phyloP scores from a whole-genome alignment of 169 alveolate species.

The Plasmodium falciparum region DNA sequence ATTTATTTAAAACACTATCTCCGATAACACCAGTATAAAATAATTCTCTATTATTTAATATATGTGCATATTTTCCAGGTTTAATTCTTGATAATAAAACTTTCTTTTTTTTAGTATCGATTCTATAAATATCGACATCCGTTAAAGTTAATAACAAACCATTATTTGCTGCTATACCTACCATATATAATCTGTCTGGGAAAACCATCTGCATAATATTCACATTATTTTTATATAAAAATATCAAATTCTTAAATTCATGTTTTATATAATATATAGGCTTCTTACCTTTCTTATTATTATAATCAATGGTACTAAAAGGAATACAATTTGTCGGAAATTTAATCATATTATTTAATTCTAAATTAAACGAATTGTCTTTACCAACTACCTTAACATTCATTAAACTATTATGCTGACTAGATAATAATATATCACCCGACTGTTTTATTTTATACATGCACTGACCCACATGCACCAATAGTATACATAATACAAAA shows the following conservation, averaged over 20 bases:
- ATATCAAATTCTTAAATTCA: slow-evolving; percentile 31
- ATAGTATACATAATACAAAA: not conserved
- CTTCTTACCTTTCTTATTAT: slow-evolving; percentile 8
- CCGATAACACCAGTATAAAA: slow-evolving; percentile 34
- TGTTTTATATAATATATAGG: slow-evolving; percentile 54
- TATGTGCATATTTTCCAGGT: not conserved
- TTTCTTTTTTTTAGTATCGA: slow-evolving; percentile 28
- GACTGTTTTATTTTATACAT: slow-evolving; percentile 24
- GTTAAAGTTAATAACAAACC: slow-evolving; percentile 20
- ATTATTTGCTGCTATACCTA: slow-evolving; percentile 59
- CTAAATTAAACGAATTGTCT: slow-evolving; percentile 10
- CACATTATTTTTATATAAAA: slow-evolving; percentile 58
- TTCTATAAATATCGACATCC: slow-evolving; percentile 38
- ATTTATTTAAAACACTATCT: slow-evolving; percentile 29
- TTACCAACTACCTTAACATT: slow-evolving; percentile 1
- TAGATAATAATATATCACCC: slow-evolving; percentile 33
- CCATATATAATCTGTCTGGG: slow-evolving; percentile 27
- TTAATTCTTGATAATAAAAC: not conserved
- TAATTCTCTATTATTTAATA: slow-evolving; percentile 29
- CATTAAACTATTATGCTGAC: slow-evolving; percentile 22
- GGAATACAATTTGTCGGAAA: slow-evolving; percentile 72
- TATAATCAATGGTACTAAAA: slow-evolving; percentile 30
- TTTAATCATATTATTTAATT: slow-evolving; percentile 13
- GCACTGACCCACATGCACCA: not conserved
- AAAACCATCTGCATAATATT: slow-evolving; percentile 33